phyloP scores from a whole-genome alignment of 257 asterid genomes.

The Galeopsis tetrahit region DNA sequence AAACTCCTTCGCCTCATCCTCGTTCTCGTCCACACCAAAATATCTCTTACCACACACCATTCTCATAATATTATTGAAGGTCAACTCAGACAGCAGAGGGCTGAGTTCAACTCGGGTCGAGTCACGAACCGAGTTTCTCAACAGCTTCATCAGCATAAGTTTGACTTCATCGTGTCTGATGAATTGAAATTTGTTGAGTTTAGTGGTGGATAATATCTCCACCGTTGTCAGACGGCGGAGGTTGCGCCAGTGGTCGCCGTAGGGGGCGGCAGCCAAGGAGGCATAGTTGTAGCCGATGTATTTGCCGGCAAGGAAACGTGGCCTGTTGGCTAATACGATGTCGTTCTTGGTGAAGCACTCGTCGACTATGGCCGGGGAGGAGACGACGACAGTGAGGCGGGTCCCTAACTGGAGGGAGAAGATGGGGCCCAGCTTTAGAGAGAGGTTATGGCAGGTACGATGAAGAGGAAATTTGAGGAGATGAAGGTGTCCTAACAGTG shows the following conservation, averaged over 20 bases:
- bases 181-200: slow-evolving; percentile 21
- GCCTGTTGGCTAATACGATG: slow-evolving; percentile 52
- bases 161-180: too few species aligned
- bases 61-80: too few species aligned
- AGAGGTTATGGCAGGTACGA: slow-evolving; percentile 39
- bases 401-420: slow-evolving; percentile 53
- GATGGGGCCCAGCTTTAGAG: slow-evolving; percentile 53
- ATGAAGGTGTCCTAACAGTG: slow-evolving; percentile 59
- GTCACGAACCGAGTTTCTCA: too few species aligned
- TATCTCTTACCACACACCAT: too few species aligned
- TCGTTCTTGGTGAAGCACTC: slow-evolving; percentile 72
- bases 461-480: slow-evolving; percentile 28
- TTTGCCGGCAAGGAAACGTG: slow-evolving; percentile 28
- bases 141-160: too few species aligned
- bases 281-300: slow-evolving; percentile 52
- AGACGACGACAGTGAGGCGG: slow-evolving; percentile 53
- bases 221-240: slow-evolving; percentile 49
- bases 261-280: slow-evolving; percentile 36
- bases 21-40: too few species aligned
- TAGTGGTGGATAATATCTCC: slow-evolving; percentile 50
- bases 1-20: too few species aligned
- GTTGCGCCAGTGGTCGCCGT: slow-evolving; percentile 66
- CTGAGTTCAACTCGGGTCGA: too few species aligned
- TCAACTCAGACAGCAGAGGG: too few species aligned
- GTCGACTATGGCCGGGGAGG: slow-evolving; percentile 47